Percentiles rank a stretch among this genome's conserved stretches.
phyloP scores from a whole-genome alignment of 2,329 filamentous ascomycete genomes.

The Aspergillus chevalieri region DNA sequence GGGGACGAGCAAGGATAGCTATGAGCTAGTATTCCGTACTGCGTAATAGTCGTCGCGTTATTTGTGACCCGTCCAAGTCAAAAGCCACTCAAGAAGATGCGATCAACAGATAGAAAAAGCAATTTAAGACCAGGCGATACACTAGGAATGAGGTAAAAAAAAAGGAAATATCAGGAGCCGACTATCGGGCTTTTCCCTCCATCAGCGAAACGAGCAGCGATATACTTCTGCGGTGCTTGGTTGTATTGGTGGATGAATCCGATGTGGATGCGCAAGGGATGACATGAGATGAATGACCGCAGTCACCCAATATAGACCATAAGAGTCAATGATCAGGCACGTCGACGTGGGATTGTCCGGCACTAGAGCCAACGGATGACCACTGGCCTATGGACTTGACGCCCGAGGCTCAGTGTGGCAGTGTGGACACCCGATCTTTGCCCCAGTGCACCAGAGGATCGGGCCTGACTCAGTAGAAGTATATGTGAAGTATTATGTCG shows the following conservation, averaged over 20 bases:
- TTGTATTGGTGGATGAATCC: background rate
- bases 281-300: background rate
- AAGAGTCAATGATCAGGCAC: background rate
- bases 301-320: background rate
- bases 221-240: background rate
- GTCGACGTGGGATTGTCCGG: slow-evolving; percentile 10
- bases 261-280: slow-evolving; percentile 1
- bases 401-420: slow-evolving; percentile 17
- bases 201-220: slow-evolving; percentile 1
- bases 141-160: slow-evolving; percentile 5
- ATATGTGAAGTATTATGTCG: too few relatives aligned
- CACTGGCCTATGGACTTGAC: slow-evolving; percentile 12
- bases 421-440: slow-evolving; percentile 10
- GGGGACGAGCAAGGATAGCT: background rate
- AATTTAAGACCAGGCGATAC: slow-evolving; percentile 7
- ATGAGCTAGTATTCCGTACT: background rate
- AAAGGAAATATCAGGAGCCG: background rate
- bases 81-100: background rate
- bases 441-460: slow-evolving; percentile 6
- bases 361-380: slow-evolving; percentile 3
- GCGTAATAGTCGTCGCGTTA: background rate
- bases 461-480: background rate
- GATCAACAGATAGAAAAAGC: background rate
- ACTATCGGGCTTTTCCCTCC: background rate
- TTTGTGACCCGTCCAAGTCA: background rate